Evolutionary conservation across 257 asterid genomes (phyloP).

Genomic region (Ballota nigra): DNA sequence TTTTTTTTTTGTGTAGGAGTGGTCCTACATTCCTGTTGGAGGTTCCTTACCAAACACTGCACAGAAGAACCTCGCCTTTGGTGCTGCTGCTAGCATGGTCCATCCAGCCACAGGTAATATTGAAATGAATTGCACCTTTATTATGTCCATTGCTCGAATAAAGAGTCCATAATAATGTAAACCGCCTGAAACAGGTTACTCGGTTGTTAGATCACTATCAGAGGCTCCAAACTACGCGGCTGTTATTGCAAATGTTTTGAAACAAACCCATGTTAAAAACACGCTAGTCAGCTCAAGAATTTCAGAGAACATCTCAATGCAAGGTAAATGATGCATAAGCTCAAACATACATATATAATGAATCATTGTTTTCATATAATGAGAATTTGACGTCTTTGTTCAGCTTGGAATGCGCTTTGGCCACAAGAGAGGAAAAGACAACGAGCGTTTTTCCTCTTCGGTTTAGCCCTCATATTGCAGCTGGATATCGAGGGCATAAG

Average conservation of each 20-base stretch:
- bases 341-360: background rate
- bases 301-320: constrained; percentile 60
- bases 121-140: background rate
- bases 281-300: constrained; percentile 39
- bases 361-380: too few species aligned
- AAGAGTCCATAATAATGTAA: background rate
- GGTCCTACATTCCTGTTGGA: constrained; percentile 99
- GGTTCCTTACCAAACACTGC: constrained; percentile 96
- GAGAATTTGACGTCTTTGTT: background rate
- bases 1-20: constrained; percentile 65
- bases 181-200: constrained; percentile 60
- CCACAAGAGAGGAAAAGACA: constrained; percentile 94
- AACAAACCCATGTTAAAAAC: constrained; percentile 40
- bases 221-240: constrained; percentile 98
- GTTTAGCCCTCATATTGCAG: constrained; percentile 87
- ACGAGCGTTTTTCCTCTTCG: constrained; percentile 93
- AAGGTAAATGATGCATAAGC: constrained; percentile 51
- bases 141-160: constrained; percentile 4
- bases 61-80: constrained; percentile 96
- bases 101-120: constrained; percentile 96
- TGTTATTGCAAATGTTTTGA: constrained; percentile 69
- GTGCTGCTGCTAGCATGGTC: constrained; percentile 99
- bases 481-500: constrained; percentile 86
- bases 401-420: constrained; percentile 99
- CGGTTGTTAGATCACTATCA: constrained; percentile 92